Base-by-base conservation (phyloP, 345 rosid species). In the Heritiera littoralis region DNA sequence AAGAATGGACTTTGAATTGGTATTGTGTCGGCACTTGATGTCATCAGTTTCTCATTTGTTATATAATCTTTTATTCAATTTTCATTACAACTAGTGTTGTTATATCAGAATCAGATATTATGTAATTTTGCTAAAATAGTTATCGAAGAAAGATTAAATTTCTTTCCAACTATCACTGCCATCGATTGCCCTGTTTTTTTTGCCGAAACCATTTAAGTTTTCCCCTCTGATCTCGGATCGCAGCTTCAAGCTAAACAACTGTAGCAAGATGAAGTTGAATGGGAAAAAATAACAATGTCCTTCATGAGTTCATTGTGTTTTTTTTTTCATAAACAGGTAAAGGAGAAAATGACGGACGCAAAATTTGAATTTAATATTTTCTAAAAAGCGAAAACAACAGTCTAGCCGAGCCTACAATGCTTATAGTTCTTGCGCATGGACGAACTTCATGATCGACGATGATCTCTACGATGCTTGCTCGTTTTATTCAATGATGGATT, bases 1-100 rank as follows among this genome's bases (percentile, higher is more conserved):
- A 56, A 66, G 64, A 51, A 5, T 78, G 80, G 75, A 66, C 79
- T 54, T 69, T n/a, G 77, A 79, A 73, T 15, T 72, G 60, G 51
- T 78, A 12, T 54, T 10, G 48, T 54, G 49, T 77, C 75, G 66
- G 56, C 52, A 68, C 81, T 59, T 83, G 46, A 69, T 74, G 8
- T 32, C 18, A 65, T 75, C 14, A 48, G 15, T 18, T 38, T 45
- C 46, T 59, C 48, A 52, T 35, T 35, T 35, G 2, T 35, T 35
- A 35, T 35, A 1, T 35, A 1, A 35, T 54, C 32, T 35, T 32
- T 17, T 9, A 52, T 72, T 54, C 76, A 9, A 9, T 72, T 72
- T 52, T 72, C 48, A 35, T 35, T 46, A 69, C 46, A 48, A 69
- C 6, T 28, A 70, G 20, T 23, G 56, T 46, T 46, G 56, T 48